Conservation (phyloP, 108 stramenopile genomes). For the Schizochytrium sp. region DNA sequence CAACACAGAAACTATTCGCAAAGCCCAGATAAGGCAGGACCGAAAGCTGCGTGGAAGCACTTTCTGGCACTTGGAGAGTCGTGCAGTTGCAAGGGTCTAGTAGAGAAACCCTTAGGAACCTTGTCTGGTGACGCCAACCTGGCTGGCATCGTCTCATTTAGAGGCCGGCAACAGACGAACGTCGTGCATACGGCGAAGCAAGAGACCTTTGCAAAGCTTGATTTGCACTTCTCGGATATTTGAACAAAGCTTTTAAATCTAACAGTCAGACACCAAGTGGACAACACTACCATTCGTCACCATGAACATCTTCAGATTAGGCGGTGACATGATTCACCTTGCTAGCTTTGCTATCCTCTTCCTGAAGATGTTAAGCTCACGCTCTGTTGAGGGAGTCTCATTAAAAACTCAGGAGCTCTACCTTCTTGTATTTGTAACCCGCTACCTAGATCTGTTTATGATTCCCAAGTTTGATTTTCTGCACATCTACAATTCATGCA, state of each 20-base stretch:
- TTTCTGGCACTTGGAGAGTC: too few species aligned
- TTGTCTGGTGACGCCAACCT: too few species aligned
- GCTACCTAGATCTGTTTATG: conserved; percentile 76
- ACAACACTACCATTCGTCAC: not conserved
- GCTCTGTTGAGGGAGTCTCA: conserved; percentile 94
- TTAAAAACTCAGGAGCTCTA: conserved; percentile 98
- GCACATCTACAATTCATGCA: conserved; percentile 89
- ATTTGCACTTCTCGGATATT: not conserved
- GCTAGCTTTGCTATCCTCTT: conserved; percentile 95
- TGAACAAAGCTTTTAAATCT: not conserved
- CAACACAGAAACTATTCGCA: too few species aligned
- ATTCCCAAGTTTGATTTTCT: not conserved
- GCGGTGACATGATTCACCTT: conserved; percentile 97
- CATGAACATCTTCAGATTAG: conserved; percentile 86
- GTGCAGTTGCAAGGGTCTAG: too few species aligned
- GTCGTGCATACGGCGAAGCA: too few species aligned
- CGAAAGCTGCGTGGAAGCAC: too few species aligned
- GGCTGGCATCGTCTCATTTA: too few species aligned
- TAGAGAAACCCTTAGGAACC: too few species aligned
- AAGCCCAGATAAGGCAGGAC: too few species aligned
- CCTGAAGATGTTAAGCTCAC: conserved; percentile 91
- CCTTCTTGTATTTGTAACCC: conserved; percentile 91
- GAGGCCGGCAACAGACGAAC: too few species aligned
- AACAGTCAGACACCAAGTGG: not conserved
- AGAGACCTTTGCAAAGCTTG: not conserved